These are phyloP conservation scores for Neoconidiobolus thromboides DNA, from an alignment of 371 early-diverging fungal species.

Conservation along the genomic window DNA sequence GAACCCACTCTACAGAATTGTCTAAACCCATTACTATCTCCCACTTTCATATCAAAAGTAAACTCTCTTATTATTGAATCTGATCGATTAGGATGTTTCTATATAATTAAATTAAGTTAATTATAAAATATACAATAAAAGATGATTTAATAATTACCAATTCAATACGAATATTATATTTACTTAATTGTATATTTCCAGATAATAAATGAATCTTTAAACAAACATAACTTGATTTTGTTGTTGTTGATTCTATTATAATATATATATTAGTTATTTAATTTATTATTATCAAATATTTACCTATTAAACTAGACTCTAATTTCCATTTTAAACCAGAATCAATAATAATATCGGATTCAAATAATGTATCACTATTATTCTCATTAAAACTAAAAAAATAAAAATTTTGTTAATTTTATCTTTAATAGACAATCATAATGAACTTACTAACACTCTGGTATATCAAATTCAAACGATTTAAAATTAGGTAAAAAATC, in stretches of 20 bases:
- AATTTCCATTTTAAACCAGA: not conserved
- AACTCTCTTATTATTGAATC: constrained; percentile 4
- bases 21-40: not conserved
- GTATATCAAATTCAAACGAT: not conserved
- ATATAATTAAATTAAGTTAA: not conserved
- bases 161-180: constrained; percentile 1
- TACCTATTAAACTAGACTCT: not conserved
- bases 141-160: not conserved
- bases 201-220: not conserved
- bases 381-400: too few species aligned
- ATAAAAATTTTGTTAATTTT: too few species aligned
- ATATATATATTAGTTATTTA: not conserved
- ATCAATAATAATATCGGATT: not conserved
- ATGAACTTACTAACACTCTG: not conserved
- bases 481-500: constrained; percentile 2
- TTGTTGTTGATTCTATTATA: too few species aligned
- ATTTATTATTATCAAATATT: not conserved
- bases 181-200: not conserved
- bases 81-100: not conserved
- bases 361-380: not conserved
- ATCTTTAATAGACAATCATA: too few species aligned
- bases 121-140: not conserved
- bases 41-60: not conserved
- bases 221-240: too few species aligned
- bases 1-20: constrained; percentile 1